phyloP scores from a whole-genome alignment of 1,284 basidiomycete genomes.

The Sanghuangporus sanghuang region DNA sequence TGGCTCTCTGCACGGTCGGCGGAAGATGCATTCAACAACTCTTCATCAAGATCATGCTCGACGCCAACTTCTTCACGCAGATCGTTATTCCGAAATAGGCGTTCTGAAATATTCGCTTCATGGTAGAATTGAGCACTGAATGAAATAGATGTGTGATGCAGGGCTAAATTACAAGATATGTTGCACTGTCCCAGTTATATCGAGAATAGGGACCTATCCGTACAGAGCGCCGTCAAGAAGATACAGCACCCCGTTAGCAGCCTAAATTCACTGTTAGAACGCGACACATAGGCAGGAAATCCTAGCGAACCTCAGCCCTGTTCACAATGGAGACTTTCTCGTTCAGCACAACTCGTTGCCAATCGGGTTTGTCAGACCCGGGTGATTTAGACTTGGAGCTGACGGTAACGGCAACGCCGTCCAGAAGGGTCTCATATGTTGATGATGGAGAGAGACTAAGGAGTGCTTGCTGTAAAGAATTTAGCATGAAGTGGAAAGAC shows the following conservation, averaged over 20 bases:
- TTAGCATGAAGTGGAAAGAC: background rate
- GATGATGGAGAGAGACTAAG: conserved; percentile 34
- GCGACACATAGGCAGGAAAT: background rate
- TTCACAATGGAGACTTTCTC: conserved; percentile 45
- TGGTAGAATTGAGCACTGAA: too few relatives aligned
- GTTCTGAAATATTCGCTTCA: too few relatives aligned
- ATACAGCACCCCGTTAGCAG: conserved; percentile 63
- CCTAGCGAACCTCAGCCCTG: conserved; percentile 50
- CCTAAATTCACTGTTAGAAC: conserved; percentile 35
- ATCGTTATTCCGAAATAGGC: too few relatives aligned
- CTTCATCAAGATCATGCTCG: too few relatives aligned
- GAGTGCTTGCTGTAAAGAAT: conserved; percentile 33
- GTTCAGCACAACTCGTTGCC: conserved; percentile 52
- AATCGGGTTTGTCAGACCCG: conserved; percentile 39
- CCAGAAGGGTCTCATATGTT: conserved; percentile 46
- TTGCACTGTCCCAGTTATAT: too few relatives aligned
- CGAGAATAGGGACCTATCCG: conserved; percentile 5
- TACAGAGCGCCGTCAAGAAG: conserved; percentile 61
- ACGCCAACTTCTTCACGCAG: too few relatives aligned
- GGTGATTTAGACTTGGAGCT: conserved; percentile 28
- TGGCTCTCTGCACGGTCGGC: too few relatives aligned
- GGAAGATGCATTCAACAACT: too few relatives aligned
- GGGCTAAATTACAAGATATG: background rate
- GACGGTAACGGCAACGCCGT: conserved; percentile 51
- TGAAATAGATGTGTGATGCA: background rate